Conservation (phyloP, 2,329 filamentous ascomycete species). For the Aspergillus nomiae region DNA sequence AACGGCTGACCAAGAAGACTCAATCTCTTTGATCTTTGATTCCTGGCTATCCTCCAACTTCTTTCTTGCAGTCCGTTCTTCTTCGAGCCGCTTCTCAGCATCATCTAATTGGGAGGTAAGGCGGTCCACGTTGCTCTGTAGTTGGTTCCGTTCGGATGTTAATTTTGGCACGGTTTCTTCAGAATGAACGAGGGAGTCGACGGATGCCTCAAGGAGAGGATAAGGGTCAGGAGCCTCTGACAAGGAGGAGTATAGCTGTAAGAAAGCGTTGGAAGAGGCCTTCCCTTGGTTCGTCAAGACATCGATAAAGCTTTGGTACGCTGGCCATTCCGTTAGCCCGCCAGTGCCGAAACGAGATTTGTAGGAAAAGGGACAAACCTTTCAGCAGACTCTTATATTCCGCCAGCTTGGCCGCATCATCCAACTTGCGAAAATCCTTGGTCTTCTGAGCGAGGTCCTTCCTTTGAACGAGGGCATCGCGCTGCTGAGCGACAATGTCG, state of each 20-base stretch:
- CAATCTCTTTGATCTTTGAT: conserved; percentile 81
- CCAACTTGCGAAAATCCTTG: conserved; percentile 93
- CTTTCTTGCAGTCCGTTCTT: conserved; percentile 72
- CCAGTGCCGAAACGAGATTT: background rate
- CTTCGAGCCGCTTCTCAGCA: conserved; percentile 75
- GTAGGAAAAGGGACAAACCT: conserved; percentile 51
- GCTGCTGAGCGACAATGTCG: conserved; percentile 88
- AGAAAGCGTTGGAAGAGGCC: conserved; percentile 85
- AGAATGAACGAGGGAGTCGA: conserved; percentile 87
- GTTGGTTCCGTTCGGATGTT: conserved; percentile 80
- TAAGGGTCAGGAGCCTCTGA: conserved; percentile 97
- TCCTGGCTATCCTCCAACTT: conserved; percentile 78
- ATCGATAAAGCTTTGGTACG: conserved; percentile 97
- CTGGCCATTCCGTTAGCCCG: conserved; percentile 48
- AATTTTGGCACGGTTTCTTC: conserved; percentile 92
- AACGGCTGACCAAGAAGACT: conserved; percentile 85
- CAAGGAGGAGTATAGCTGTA: conserved; percentile 88
- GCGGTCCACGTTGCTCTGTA: conserved; percentile 76
- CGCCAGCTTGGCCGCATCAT: conserved; percentile 80
- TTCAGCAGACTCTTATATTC: conserved; percentile 91
- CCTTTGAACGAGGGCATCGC: conserved; percentile 91
- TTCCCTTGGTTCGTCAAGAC: conserved; percentile 95
- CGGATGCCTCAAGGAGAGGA: conserved; percentile 90
- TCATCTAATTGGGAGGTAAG: conserved; percentile 82
- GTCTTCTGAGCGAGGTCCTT: conserved; percentile 99